Evolutionary conservation across 371 early-diverging fungal species (phyloP), one percentile per base, ranked within the genome.

Genomic region (Furculomyces boomerangus): DNA sequence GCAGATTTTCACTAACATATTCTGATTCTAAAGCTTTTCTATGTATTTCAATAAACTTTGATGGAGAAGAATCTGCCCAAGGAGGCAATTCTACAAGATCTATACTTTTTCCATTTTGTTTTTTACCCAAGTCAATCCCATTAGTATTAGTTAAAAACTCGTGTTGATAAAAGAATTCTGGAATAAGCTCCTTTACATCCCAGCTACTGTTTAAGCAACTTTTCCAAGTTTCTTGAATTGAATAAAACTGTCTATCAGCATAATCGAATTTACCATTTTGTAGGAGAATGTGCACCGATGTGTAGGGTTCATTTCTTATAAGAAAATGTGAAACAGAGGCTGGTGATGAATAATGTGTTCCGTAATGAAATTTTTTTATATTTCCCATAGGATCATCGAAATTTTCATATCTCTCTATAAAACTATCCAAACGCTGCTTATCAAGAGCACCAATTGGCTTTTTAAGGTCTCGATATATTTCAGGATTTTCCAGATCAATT

Each of bases 21-120:
- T 90, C 90, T 31, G 87, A 81, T 68, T 94, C 93, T 0, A 94
- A 67, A 8, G 93, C 95, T 71, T 75, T 60, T 18, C 91, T 82
- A 60, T 93, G 89, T 30, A 78, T 79, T 37, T 81, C 76, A 29
- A 94, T 80, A 66, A 94, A 94, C 41, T 87, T 78, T 57, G 83
- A 81, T 0, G 90, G 82, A n/a, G 83, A 80, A 7, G 74, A 76
- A 45, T 84, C 70, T 1, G 91, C 89, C 90, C 90, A 91, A 0
- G 87, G 80, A 22, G 92, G 92, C 30, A 91, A 57, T 20, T 75
- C 54, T 7, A 91, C 84, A 26, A 78, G 73, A 24, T 66, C 62
- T n/a, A 81, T 53, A 0, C 35, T 28, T 3, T 64, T 68, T 20
- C 76, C 78, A n/a, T 68, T 66, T 53, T 78, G 80, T 55, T 73